Percentiles rank a stretch among this genome's conserved stretches.
Conservation (phyloP, 768 basidiomycete species). For the Podaxis sp. region DNA sequence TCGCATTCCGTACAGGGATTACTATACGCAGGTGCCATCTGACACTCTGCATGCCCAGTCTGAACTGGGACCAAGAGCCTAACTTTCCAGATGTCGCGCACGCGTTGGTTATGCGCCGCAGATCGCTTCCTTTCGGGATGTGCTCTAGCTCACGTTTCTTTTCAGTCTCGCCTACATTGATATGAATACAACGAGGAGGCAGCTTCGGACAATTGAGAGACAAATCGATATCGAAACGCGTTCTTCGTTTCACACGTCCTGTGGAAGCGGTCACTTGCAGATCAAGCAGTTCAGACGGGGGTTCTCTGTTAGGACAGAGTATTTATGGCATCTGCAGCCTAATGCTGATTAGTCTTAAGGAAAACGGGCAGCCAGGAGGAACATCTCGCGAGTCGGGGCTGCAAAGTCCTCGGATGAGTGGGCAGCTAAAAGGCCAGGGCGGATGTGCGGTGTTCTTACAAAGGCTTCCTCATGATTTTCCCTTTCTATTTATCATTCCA, state of each 20-base stretch:
- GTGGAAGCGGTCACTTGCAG: constrained; percentile 7
- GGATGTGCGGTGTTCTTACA: not conserved
- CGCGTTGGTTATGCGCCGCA: constrained; percentile 12
- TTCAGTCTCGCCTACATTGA: not conserved
- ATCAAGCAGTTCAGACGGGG: constrained; percentile 9
- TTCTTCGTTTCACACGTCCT: constrained; percentile 4
- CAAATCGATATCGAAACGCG: not conserved
- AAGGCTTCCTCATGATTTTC: constrained; percentile 27
- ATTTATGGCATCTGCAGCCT: constrained; percentile 13
- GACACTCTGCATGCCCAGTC: not conserved
- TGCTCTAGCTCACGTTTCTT: not conserved
- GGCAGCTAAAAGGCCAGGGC: constrained; percentile 9
- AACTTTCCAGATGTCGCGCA: constrained; percentile 6
- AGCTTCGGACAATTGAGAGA: not conserved
- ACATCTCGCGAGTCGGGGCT: constrained; percentile 8
- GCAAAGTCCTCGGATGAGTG: constrained; percentile 10
- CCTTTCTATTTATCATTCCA: constrained; percentile 30
- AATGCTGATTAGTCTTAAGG: constrained; percentile 11
- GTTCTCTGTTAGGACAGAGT: constrained; percentile 11
- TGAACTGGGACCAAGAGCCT: constrained; percentile 1
- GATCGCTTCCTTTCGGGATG: constrained; percentile 2
- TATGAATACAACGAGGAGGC: constrained; percentile 1
- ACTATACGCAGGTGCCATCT: constrained; percentile 2
- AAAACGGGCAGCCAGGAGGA: constrained; percentile 11
- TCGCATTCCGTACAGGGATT: constrained; percentile 1